phyloP scores from a whole-genome alignment of 1,139 yeast species.

The Candida sp. region DNA sequence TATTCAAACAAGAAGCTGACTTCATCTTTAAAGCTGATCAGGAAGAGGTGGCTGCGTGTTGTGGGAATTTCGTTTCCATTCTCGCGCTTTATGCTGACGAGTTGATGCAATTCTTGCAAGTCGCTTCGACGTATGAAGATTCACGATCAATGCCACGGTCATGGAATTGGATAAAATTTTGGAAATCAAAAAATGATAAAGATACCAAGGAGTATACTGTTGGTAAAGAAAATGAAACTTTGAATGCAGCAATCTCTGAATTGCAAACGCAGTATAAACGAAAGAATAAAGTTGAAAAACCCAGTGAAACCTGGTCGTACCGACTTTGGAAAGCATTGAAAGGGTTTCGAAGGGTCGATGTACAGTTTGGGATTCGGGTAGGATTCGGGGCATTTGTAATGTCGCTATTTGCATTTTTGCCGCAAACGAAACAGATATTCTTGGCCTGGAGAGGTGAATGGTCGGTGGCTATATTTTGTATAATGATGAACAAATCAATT shows the following conservation, averaged over 20 bases:
- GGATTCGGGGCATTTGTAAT: conserved; percentile 73
- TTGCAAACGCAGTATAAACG: conserved; percentile 27
- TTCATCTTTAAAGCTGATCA: conserved; percentile 55
- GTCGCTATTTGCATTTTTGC: conserved; percentile 66
- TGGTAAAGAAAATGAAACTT: conserved; percentile 11
- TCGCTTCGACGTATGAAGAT: conserved; percentile 42
- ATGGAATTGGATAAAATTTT: conserved; percentile 54
- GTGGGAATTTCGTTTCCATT: conserved; percentile 75
- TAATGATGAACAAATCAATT: conserved; percentile 82
- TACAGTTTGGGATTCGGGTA: conserved; percentile 76
- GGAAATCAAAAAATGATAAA: conserved; percentile 23
- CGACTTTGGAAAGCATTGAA: conserved; percentile 30
- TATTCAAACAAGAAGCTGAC: conserved; percentile 40
- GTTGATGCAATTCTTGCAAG: conserved; percentile 44
- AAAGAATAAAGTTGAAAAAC: conserved; percentile 1
- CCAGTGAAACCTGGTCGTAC: conserved; percentile 10
- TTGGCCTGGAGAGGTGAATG: conserved; percentile 78
- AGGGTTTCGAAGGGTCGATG: conserved; percentile 54
- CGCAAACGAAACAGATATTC: conserved; percentile 51
- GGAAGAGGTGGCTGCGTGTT: conserved; percentile 82
- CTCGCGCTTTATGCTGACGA: conserved; percentile 63
- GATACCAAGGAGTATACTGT: conserved; percentile 5
- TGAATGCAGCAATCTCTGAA: conserved; percentile 36
- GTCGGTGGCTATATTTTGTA: conserved; percentile 77
- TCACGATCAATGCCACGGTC: conserved; percentile 23